phyloP scores from a whole-genome alignment of 306 rosid genomes.

The Dalbergia cultrata region DNA sequence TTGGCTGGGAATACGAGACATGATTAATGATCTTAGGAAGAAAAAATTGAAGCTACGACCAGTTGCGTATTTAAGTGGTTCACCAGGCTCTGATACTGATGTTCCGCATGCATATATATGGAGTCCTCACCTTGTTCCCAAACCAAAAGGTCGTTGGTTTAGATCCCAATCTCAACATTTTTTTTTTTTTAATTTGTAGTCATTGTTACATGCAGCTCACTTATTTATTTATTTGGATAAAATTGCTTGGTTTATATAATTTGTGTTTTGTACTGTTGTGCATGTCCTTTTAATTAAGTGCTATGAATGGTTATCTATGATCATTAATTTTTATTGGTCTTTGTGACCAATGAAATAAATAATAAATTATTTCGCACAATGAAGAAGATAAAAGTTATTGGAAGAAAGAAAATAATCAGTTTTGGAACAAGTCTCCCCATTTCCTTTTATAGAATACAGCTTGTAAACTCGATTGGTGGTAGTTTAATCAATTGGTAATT shows the following conservation, averaged over 20 bases:
- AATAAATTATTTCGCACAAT: constrained; percentile 16
- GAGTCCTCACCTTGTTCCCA: constrained; percentile 99
- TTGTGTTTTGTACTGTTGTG: constrained; percentile 25
- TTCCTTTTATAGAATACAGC: not conserved
- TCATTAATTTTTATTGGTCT: constrained; percentile 24
- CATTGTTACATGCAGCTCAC: constrained; percentile 18
- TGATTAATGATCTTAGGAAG: constrained; percentile 96
- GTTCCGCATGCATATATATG: constrained; percentile 97
- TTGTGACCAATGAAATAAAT: constrained; percentile 16
- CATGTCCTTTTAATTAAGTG: not conserved
- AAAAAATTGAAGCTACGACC: constrained; percentile 93
- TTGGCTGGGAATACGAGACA: constrained; percentile 99
- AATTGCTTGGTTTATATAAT: constrained; percentile 8
- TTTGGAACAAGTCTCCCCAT: constrained; percentile 3
- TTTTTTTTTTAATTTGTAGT: constrained; percentile 23
- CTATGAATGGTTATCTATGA: not conserved
- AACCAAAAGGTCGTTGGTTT: constrained; percentile 85
- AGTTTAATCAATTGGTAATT: constrained; percentile 13
- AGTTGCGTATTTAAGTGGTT: constrained; percentile 97
- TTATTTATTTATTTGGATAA: not conserved
- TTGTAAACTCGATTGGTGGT: not conserved
- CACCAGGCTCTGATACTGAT: constrained; percentile 89
- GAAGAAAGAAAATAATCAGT: not conserved
- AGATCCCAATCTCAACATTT: constrained; percentile 32
- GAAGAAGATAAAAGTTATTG: not conserved